Evolutionary conservation across 441 rosid species (phyloP), one percentile per base, ranked within the genome.

Genomic region (Populus tomentosa): DNA sequence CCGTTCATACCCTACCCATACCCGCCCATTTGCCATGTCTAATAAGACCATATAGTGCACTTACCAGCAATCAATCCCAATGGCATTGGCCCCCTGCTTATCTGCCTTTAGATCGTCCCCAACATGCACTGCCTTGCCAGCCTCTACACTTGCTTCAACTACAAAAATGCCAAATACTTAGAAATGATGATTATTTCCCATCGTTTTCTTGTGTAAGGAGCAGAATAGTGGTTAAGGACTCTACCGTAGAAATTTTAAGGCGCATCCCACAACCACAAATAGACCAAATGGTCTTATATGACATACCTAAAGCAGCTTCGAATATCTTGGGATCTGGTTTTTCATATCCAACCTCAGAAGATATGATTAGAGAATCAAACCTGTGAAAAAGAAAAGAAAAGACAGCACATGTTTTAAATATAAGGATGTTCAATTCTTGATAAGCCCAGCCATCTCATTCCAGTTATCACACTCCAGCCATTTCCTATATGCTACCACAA

Each of bases 91-190:
- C 72, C 97, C 95, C 20, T 70, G 83, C 84, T 85, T 92, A 77
- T 94, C 98, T 32, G 97, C 92, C 77, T 82, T 85, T 77, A 78
- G 73, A 83, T 91, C 94, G 79, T 94, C 98, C 78, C 98, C 97
- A 0, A 91, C 85, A 78, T 92, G 97, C 23, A 94, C 87, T 68
- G 87, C 88, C 71, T 82, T 91, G 78, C 79, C 80, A 75, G 89
- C 89, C 78, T 85, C 88, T 65, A 83, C 85, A 69, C 73, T 74
- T 53, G 88, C 78, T 88, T 88, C 84, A 77, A 89, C 98, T 92
- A 80, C 78, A 79, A 66, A 14, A 79, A 62, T 72, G 63, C 62
- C 65, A 71, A 26, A n/a, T 30, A n/a, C 53, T 26, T 21, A 1
- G n/a, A 32, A 28, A 67, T 10, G 28, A 69, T 14, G 36, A 76